These are phyloP conservation scores for Rhytidhysteron rufulum DNA, from an alignment of 2,329 filamentous ascomycete genomes.

Conservation along the genomic window DNA sequence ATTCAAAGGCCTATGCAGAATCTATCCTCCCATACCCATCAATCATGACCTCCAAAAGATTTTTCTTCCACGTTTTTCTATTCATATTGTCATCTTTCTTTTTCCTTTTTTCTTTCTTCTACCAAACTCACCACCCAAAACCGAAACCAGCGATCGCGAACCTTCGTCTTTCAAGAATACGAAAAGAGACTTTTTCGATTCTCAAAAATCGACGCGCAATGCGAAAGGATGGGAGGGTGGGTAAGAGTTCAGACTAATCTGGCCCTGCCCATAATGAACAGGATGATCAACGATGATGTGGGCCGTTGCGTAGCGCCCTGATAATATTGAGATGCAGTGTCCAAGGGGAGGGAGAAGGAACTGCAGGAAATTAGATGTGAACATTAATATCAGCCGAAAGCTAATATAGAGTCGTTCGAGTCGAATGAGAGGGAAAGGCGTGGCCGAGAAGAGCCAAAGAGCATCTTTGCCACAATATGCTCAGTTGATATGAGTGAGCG, in stretches of 20 bases:
- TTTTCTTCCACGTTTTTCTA: no score
- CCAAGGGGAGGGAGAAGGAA: slow-evolving; percentile 1
- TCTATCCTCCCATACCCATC: slow-evolving; percentile 5
- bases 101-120: slow-evolving; percentile 15
- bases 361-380: no score
- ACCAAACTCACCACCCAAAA: slow-evolving; percentile 8
- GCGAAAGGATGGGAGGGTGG: background rate
- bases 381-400: no score
- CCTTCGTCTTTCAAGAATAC: background rate
- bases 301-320: slow-evolving; percentile 23
- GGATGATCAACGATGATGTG: slow-evolving; percentile 30
- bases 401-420: no score
- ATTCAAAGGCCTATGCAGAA: no score
- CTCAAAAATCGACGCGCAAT: background rate
- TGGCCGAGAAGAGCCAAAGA: slow-evolving; percentile 6
- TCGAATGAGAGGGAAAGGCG: background rate
- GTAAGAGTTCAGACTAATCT: slow-evolving; percentile 23
- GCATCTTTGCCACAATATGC: slow-evolving; percentile 2
- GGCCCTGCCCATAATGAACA: slow-evolving; percentile 15
- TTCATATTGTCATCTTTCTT: slow-evolving; percentile 5
- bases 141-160: slow-evolving; percentile 1
- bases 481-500: background rate
- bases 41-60: slow-evolving; percentile 15
- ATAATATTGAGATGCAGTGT: slow-evolving; percentile 10
- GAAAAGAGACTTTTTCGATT: background rate